Conservation (phyloP, 305 asterid genomes). For the Nicotiana rustica region DNA sequence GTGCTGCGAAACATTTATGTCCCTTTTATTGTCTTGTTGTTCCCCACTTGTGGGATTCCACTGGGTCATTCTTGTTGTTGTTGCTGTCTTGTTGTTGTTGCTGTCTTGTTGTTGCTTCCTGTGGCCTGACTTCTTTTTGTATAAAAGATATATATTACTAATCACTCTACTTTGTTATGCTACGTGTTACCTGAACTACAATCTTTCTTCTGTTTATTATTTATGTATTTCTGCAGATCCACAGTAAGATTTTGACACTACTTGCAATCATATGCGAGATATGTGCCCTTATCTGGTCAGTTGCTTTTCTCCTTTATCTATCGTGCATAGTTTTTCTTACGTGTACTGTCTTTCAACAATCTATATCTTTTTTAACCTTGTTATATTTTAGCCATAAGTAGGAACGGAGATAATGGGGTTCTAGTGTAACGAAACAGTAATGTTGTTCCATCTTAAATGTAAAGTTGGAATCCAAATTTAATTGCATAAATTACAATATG, state of each 20-base stretch:
- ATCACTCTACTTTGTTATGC: constrained; percentile 17
- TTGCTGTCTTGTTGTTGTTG: not conserved
- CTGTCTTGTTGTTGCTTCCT: constrained; percentile 1
- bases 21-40: not conserved
- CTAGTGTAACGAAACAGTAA: not conserved
- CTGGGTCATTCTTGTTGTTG: too few species aligned
- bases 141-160: not conserved
- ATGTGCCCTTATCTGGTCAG: constrained; percentile 89
- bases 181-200: not conserved
- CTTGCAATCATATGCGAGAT: constrained; percentile 83
- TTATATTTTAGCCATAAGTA: not conserved
- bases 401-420: not conserved
- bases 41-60: too few species aligned
- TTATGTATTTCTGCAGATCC: constrained; percentile 66
- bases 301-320: constrained; percentile 33
- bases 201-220: not conserved
- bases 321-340: constrained; percentile 30
- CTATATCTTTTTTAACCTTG: not conserved
- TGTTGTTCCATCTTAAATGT: not conserved
- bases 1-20: constrained; percentile 24
- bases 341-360: not conserved
- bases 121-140: not conserved
- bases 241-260: constrained; percentile 82
- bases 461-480: not conserved
- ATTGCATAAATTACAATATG: not conserved